Conservation (phyloP, 228 moss, liverwort and hornwort genomes). For the Sphagnum magellanicum region DNA sequence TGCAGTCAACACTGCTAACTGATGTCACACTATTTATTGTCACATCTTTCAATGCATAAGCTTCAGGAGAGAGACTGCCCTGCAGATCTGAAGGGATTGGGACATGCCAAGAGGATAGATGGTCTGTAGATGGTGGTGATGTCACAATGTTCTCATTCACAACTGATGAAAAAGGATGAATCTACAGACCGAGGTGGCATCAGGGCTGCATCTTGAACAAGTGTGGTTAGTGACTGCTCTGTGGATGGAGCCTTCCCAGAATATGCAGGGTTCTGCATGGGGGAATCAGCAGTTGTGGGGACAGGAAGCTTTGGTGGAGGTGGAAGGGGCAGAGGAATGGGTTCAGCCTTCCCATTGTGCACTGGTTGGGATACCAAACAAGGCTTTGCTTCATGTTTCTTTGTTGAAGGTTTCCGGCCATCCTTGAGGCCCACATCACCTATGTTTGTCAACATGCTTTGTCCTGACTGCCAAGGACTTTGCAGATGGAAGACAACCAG, state of each 20-base stretch:
- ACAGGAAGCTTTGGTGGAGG: constrained; percentile 12
- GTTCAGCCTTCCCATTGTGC: neutral
- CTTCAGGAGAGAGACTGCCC: neutral
- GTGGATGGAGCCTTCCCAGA: constrained; percentile 17
- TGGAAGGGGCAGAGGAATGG: constrained; percentile 14
- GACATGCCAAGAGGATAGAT: neutral
- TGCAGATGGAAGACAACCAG: neutral
- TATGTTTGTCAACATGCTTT: neutral
- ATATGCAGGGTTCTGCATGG: neutral
- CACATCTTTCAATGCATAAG: neutral
- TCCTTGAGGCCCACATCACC: neutral
- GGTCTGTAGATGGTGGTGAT: neutral
- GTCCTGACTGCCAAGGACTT: neutral
- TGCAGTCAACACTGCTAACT: constrained; percentile 7
- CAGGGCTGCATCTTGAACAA: constrained; percentile 7
- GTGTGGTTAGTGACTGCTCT: constrained; percentile 1
- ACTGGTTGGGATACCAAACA: constrained; percentile 3
- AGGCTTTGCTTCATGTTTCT: neutral
- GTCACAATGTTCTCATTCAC: constrained; percentile 9
- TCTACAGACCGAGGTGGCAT: neutral
- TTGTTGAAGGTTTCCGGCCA: neutral
- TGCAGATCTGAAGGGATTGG: neutral
- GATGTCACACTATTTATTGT: constrained; percentile 6
- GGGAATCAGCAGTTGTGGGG: neutral
- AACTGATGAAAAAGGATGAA: neutral